phyloP scores from a whole-genome alignment of 2,329 filamentous ascomycete species.

The Hyphodiscus sp. region DNA sequence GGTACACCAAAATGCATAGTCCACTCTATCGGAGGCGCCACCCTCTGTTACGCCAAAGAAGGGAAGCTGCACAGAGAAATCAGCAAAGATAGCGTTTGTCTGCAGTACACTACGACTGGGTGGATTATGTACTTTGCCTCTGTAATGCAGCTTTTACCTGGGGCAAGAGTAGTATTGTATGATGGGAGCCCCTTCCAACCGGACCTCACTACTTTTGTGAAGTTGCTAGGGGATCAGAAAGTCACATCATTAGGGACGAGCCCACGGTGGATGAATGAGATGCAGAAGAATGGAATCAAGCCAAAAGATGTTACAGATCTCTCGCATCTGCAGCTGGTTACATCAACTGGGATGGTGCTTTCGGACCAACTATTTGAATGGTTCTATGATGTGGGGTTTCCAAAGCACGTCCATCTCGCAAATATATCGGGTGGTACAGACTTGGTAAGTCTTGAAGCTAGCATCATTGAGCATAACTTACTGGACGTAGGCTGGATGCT shows the following conservation, averaged over 20 bases:
- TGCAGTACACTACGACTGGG: conserved; percentile 62
- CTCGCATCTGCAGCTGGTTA: conserved; percentile 52
- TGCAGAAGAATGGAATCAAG: conserved; percentile 56
- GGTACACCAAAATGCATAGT: conserved; percentile 82
- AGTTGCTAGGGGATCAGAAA: conserved; percentile 52
- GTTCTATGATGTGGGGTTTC: conserved; percentile 66
- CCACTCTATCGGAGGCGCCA: conserved; percentile 61
- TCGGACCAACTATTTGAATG: conserved; percentile 73
- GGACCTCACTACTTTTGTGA: conserved; percentile 55
- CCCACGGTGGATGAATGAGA: conserved; percentile 69
- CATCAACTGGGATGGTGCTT: conserved; percentile 76
- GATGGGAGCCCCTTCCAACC: conserved; percentile 78
- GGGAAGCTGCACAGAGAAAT: conserved; percentile 44
- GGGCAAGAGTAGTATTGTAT: conserved; percentile 63
- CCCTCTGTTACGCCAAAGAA: conserved; percentile 59
- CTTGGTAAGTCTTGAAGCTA: conserved; percentile 42
- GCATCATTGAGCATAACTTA: background rate
- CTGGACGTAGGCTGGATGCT: conserved; percentile 41
- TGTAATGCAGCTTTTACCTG: conserved; percentile 52
- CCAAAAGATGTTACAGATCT: conserved; percentile 56
- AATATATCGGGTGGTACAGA: conserved; percentile 78
- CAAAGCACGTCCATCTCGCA: conserved; percentile 55
- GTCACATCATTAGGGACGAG: conserved; percentile 71
- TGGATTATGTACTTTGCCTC: conserved; percentile 84
- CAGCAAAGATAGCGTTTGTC: conserved; percentile 34